phyloP scores from a whole-genome alignment of 2,329 filamentous ascomycete species.

The Aspergillus luchuensis region DNA sequence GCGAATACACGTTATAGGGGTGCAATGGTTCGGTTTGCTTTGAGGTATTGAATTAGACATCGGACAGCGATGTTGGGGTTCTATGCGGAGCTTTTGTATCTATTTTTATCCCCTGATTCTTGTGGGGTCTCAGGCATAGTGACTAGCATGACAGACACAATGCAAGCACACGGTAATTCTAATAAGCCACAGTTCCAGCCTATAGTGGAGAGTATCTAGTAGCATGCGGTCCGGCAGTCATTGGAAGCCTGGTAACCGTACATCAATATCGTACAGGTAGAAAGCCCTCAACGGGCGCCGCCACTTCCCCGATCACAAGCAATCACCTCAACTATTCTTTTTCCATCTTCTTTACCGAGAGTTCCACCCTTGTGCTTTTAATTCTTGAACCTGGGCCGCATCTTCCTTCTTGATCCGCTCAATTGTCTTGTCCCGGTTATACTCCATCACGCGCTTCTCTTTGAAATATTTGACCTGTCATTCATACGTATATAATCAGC shows the following conservation, averaged over 20 bases:
- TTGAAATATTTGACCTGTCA: constrained; percentile 93
- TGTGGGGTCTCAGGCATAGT: neutral
- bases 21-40: constrained; percentile 11
- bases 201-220: constrained; percentile 3
- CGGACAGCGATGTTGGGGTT: neutral
- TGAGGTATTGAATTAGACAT: constrained; percentile 7
- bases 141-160: constrained; percentile 1
- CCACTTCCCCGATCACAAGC: constrained; percentile 19
- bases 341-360: constrained; percentile 1
- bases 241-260: neutral
- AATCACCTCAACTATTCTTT: neutral
- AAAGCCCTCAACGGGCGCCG: neutral
- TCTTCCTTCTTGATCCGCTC: constrained; percentile 74
- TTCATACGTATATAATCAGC: constrained; percentile 15
- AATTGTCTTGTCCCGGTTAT: constrained; percentile 78
- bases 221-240: neutral
- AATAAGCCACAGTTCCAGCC: neutral
- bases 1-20: constrained; percentile 13
- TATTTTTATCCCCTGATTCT: neutral
- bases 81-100: constrained; percentile 1
- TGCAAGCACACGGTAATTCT: constrained; percentile 5
- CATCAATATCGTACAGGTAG: constrained; percentile 22
- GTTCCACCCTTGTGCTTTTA: constrained; percentile 46
- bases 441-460: constrained; percentile 89
- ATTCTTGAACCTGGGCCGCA: constrained; percentile 60